A percentile compares a stretch with the other conserved stretches of the same genome.
Conservation (phyloP, 495 filamentous ascomycete genomes). For the Penicillium angulare region DNA sequence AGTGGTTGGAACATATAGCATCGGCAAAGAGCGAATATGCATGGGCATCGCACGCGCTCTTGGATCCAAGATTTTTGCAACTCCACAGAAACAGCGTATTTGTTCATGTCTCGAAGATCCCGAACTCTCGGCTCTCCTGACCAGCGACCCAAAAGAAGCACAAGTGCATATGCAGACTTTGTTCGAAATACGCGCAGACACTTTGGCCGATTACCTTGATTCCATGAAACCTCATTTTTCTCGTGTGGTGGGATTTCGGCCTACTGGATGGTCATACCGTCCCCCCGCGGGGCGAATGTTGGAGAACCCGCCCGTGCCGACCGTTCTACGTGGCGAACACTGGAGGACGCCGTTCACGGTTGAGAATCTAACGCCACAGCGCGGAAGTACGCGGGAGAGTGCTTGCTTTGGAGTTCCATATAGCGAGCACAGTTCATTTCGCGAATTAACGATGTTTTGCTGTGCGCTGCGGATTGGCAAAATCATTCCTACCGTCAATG, state of each 20-base stretch:
- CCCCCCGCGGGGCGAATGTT: slow-evolving; percentile 62
- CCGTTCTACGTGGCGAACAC: slow-evolving; percentile 66
- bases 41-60: slow-evolving; percentile 86
- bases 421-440: slow-evolving; percentile 89
- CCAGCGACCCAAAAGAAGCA: slow-evolving; percentile 73
- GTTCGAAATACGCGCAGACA: slow-evolving; percentile 85
- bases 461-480: slow-evolving; percentile 82
- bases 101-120: slow-evolving; percentile 81
- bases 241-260: slow-evolving; percentile 86
- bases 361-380: slow-evolving; percentile 68
- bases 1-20: slow-evolving; percentile 94
- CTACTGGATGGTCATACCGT: slow-evolving; percentile 88
- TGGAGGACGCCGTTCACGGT: slow-evolving; percentile 71
- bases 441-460: slow-evolving; percentile 91
- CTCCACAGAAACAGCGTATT: slow-evolving; percentile 76
- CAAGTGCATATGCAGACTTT: slow-evolving; percentile 98
- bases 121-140: slow-evolving; percentile 74
- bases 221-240: slow-evolving; percentile 73
- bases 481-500: slow-evolving; percentile 92
- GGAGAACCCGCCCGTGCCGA: slow-evolving; percentile 61
- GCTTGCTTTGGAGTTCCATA: slow-evolving; percentile 92
- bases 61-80: slow-evolving; percentile 85
- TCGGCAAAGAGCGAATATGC: slow-evolving; percentile 97
- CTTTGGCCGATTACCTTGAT: slow-evolving; percentile 83
- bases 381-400: slow-evolving; percentile 72